Percentiles rank a stretch among this genome's conserved stretches.
Conservation (phyloP, 768 basidiomycete species). For the Clitopilus hobsonii region DNA sequence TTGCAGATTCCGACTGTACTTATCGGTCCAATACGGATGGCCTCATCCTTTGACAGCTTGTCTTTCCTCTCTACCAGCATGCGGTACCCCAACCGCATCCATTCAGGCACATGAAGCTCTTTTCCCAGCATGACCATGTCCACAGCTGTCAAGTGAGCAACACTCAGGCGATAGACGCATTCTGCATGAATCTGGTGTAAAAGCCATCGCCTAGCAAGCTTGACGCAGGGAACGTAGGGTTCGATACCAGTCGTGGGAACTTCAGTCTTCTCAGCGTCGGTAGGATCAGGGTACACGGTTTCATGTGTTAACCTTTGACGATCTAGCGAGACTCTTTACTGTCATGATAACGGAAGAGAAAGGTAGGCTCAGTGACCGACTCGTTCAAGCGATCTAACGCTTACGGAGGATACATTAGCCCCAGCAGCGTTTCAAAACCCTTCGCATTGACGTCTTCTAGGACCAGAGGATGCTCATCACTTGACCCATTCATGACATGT, state of each 20-base stretch:
- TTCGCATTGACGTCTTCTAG: constrained; percentile 8
- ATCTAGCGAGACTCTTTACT: neutral
- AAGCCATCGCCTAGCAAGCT: neutral
- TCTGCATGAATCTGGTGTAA: neutral
- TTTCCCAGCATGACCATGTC: neutral
- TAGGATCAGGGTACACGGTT: neutral
- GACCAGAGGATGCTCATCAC: constrained; percentile 5
- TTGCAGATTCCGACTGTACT: neutral
- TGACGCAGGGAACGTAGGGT: neutral
- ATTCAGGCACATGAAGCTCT: neutral
- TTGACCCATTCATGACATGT: constrained; percentile 9
- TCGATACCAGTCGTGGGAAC: too few species aligned
- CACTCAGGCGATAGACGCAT: neutral
- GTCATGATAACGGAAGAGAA: neutral
- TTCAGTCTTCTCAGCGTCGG: neutral
- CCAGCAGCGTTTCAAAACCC: constrained; percentile 10
- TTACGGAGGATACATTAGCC: constrained; percentile 14
- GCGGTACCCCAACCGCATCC: neutral
- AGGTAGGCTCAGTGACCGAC: neutral
- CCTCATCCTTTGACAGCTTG: neutral
- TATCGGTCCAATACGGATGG: neutral
- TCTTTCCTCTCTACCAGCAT: neutral
- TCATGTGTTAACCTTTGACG: neutral
- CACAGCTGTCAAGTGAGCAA: neutral
- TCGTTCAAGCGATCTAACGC: neutral